Evolutionary conservation across 75 land plant species (phyloP), one percentile per base, ranked within the genome.

Genomic region (Picea glauca): DNA sequence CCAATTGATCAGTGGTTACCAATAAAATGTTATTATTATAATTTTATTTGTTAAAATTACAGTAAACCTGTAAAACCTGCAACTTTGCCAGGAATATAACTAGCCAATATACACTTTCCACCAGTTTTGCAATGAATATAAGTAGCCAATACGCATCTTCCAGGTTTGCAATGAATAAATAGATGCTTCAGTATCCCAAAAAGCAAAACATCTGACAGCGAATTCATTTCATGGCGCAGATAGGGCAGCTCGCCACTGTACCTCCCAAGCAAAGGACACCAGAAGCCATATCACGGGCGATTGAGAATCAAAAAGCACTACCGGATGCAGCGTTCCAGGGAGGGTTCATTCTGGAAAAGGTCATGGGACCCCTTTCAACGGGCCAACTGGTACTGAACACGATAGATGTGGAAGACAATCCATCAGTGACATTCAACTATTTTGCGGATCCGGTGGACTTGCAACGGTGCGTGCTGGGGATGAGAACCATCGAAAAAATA

Each of bases 291-390:
- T 85, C 82, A 58, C 60, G 40, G n/a, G 87, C 88, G 1, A 64
- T 83, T 5, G 78, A 75, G 15, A n/a, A 65, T 67, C 83, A 82
- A 83, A 26, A 66, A 18, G 20, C 3, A 4, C 77, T 83, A 5
- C 78, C 82, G 1, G 58, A 60, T 6, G 82, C 77, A 74, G 83
- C 88, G 15, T 80, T 87, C 76, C 78, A 58, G 31, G 90, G 94
- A 50, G 98, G 98, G 11, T 85, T 89, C 78, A 76, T 90, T 15
- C 80, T 91, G 54, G 84, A 89, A 50, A 91, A 91, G 81, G 70
- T 88, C 35, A 58, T 62, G 20, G 85, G 84, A 11, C 91, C 84
- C 60, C 60, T 62, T 13, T 90, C 93, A 2, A 74, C 26, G 38
- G 93, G 93, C 15, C n/a, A 72, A 0, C 73, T 91, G 4, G 58